These are phyloP conservation scores for Vigna hirtella DNA, from an alignment of 306 rosid genomes.

Conservation along the genomic window DNA sequence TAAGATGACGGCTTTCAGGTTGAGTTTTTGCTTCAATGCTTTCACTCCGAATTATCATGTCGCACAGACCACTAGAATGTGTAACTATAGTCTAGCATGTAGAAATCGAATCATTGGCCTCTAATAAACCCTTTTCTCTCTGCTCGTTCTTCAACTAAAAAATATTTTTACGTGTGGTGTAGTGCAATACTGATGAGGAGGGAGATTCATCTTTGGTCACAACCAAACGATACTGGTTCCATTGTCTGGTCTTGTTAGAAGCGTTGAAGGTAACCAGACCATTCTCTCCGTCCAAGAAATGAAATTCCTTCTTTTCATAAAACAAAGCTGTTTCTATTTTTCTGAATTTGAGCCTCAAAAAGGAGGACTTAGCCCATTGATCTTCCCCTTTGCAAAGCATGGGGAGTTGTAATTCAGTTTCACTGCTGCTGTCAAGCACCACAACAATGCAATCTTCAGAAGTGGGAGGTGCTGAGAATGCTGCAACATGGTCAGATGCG, in stretches of 20 bases:
- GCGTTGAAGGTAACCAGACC: not conserved
- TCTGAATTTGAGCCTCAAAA: fast-evolving
- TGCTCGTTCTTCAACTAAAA: not conserved
- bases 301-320: not conserved
- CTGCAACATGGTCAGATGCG: conserved; percentile 10
- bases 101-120: not conserved
- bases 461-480: conserved; percentile 46
- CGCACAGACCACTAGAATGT: fast-evolving
- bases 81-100: conserved; percentile 25
- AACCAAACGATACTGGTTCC: too few species aligned
- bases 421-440: not conserved
- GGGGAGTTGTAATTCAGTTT: not conserved
- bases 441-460: conserved; percentile 33
- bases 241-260: not conserved
- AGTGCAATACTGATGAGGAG: not conserved
- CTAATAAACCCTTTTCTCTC: not conserved
- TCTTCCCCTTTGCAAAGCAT: not conserved
- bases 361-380: not conserved
- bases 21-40: not conserved
- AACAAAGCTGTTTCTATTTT: not conserved
- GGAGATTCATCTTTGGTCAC: not conserved
- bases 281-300: not conserved
- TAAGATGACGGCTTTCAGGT: not conserved
- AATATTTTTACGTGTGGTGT: not conserved
- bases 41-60: not conserved